Evolutionary conservation across 768 basidiomycete species (phyloP).

Genomic region (Pleurotus tuber-regium): DNA sequence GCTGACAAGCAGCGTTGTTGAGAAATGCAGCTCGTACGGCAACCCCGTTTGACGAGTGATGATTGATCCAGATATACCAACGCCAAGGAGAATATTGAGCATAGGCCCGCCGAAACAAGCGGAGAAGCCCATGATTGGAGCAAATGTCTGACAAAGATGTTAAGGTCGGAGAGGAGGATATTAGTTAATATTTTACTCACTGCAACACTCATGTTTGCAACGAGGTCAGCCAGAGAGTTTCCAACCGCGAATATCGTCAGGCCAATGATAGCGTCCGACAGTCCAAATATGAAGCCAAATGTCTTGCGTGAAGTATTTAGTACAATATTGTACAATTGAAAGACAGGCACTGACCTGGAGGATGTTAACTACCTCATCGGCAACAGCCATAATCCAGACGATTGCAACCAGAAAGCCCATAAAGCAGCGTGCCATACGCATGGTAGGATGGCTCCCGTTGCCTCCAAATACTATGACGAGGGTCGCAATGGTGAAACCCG

Average conservation of each 20-base stretch:
- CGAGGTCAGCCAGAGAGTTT: slow-evolving; percentile 94
- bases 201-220: slow-evolving; percentile 95
- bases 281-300: slow-evolving; percentile 89
- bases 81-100: slow-evolving; percentile 87
- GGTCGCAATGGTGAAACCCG: slow-evolving; percentile 51
- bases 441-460: slow-evolving; percentile 53
- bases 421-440: slow-evolving; percentile 72
- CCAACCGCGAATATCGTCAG: slow-evolving; percentile 96
- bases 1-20: slow-evolving; percentile 82
- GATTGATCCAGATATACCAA: slow-evolving; percentile 90
- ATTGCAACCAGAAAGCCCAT: slow-evolving; percentile 91
- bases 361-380: slow-evolving; percentile 92
- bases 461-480: slow-evolving; percentile 60
- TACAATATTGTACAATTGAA: not conserved
- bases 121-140: slow-evolving; percentile 92
- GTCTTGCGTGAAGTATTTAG: slow-evolving; percentile 47
- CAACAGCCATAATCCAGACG: slow-evolving; percentile 98
- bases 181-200: slow-evolving; percentile 37
- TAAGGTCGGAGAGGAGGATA: not conserved
- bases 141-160: slow-evolving; percentile 55
- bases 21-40: slow-evolving; percentile 76
- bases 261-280: slow-evolving; percentile 97
- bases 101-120: slow-evolving; percentile 94
- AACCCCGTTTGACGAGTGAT: slow-evolving; percentile 62
- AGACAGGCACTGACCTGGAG: slow-evolving; percentile 59